A percentile compares a stretch with the other conserved stretches of the same genome.
These are phyloP conservation scores for Skeletonema marinoi DNA, from an alignment of 108 stramenopile species.

Conservation along the genomic window DNA sequence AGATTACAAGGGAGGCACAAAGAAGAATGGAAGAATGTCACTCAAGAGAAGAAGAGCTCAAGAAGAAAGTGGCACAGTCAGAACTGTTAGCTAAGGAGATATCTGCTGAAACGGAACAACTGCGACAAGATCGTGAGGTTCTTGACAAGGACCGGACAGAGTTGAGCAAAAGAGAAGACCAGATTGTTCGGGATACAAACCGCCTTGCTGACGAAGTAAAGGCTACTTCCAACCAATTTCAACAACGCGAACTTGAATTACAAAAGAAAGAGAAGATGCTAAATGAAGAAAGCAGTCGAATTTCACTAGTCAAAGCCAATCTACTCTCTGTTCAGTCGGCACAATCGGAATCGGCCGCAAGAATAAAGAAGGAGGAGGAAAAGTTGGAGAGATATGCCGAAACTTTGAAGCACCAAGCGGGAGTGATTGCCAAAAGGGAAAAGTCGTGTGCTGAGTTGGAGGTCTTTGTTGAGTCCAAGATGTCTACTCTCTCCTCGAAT, in stretches of 20 bases:
- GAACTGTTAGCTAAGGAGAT: neutral
- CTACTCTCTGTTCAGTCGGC: neutral
- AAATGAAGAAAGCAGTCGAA: neutral
- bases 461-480: slow-evolving; percentile 16
- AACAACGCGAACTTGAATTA: neutral
- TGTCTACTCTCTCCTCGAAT: slow-evolving; percentile 16
- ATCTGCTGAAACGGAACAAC: neutral
- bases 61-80: neutral
- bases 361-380: neutral
- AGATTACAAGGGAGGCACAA: neutral
- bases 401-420: neutral
- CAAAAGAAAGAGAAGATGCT: neutral
- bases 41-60: neutral
- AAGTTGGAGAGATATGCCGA: neutral
- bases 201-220: neutral
- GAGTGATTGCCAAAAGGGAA: neutral
- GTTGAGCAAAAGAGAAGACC: neutral
- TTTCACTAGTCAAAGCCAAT: neutral
- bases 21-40: neutral
- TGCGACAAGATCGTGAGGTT: neutral
- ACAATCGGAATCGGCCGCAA: neutral
- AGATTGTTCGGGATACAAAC: neutral
- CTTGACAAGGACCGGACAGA: neutral
- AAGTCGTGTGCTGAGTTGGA: slow-evolving; percentile 34
- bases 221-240: neutral